Percentiles rank a stretch among this genome's conserved stretches.
phyloP scores from a whole-genome alignment of 345 rosid species.

The Combretum micranthum region DNA sequence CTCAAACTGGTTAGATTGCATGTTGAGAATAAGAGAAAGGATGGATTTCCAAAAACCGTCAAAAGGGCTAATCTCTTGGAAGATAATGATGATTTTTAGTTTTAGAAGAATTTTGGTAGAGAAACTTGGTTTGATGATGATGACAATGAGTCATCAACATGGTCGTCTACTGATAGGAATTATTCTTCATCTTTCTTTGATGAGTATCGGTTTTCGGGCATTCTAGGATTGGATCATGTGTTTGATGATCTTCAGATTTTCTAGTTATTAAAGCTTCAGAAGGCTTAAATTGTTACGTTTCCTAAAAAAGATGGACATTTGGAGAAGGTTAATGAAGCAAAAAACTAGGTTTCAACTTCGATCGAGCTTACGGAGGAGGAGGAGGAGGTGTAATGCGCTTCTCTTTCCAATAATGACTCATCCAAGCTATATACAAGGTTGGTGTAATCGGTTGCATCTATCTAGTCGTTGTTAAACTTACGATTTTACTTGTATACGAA shows the following conservation, averaged over 20 bases:
- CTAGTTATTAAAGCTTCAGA: background rate
- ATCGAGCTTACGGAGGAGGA: background rate
- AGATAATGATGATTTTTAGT: conserved; percentile 4
- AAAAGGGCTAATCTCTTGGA: background rate
- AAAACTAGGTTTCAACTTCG: conserved; percentile 3
- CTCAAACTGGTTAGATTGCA: too few species aligned
- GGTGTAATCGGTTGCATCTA: too few species aligned
- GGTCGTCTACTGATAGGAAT: conserved; percentile 8
- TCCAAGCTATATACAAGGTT: background rate
- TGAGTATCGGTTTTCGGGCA: background rate
- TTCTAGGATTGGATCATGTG: background rate
- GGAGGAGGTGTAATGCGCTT: background rate
- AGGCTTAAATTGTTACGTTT: background rate
- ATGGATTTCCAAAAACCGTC: background rate
- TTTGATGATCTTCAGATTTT: conserved; percentile 6
- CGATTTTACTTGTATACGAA: too few species aligned
- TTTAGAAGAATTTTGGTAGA: background rate
- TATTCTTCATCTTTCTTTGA: conserved; percentile 7
- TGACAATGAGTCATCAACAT: conserved; percentile 2
- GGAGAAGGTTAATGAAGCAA: background rate
- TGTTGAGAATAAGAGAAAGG: too few species aligned
- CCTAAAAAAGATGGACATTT: background rate
- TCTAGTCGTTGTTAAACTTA: too few species aligned
- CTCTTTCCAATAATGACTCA: background rate
- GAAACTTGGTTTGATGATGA: conserved; percentile 1